Evolutionary conservation across 1,284 basidiomycete genomes (phyloP), one percentile per base, ranked within the genome.

Genomic region (Violaceomyces palustris): DNA sequence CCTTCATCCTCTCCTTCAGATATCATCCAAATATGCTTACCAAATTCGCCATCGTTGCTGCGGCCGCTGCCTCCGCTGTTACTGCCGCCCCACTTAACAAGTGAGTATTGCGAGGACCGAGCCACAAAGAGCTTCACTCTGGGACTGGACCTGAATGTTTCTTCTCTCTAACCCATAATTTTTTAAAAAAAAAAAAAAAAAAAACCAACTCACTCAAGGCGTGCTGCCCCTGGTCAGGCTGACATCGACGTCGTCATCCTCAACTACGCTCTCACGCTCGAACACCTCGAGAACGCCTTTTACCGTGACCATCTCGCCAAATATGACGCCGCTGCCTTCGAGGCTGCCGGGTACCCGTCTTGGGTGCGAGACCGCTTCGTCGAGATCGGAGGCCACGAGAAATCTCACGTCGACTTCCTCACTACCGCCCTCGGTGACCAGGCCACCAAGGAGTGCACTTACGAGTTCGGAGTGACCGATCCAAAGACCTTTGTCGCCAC

Each of bases 201-300:
- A n/a, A n/a, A n/a, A n/a, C n/a, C n/a, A n/a, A n/a, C n/a, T n/a
- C n/a, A n/a, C n/a, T n/a, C 59, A 32, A 47, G 63, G 50, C 66
- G 67, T 29, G 60, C 67, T 29, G 56, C 57, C 18, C 46, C 64
- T 44, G 64, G 54, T 50, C 61, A 69, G 45, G 47, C 63, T 28
- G 64, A 69, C 58, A 69, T 71, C 47, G 74, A 75, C 56, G 47
- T 42, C 25, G 60, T 72, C 55, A 75, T 80, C 49, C 74, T 81
- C 45, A 81, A 84, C 68, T 82, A 80, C 59, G 82, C 82, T 2
- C 77, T 86, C 36, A 81, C 80, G 17, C 78, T 86, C 36, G 83
- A 87, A 74, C 79, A 85, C 67, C 77, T 87, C 51, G 82, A 86
- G 72, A 78, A 78, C 69, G 74, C 78, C 18, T 86, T 86, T 76